Conservation (phyloP, 805 yeast genomes). For the Yarrowia sp. region DNA sequence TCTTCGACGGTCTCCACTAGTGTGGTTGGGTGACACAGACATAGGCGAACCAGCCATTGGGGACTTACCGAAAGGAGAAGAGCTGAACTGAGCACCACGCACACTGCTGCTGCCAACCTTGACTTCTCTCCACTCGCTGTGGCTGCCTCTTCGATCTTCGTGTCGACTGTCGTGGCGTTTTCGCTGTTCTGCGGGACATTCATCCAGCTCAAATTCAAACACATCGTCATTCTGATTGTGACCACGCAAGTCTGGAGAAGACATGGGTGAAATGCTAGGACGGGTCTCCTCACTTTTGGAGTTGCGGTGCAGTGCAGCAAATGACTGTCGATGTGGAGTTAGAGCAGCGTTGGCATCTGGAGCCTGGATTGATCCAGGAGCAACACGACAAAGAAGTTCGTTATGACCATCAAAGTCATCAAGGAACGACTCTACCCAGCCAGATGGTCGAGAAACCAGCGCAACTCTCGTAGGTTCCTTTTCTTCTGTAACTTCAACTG, state of each 20-base stretch:
- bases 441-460: not conserved
- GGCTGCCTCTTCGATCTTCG: not conserved
- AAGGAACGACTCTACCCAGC: slow-evolving; percentile 32
- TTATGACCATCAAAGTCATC: slow-evolving; percentile 38
- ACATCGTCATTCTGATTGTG: slow-evolving; percentile 14
- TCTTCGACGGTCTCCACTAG: not conserved
- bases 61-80: not conserved
- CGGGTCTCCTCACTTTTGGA: slow-evolving; percentile 19
- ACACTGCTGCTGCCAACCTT: not conserved
- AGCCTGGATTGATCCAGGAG: slow-evolving; percentile 25
- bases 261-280: slow-evolving; percentile 3
- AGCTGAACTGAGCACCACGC: not conserved
- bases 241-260: not conserved
- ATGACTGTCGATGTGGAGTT: slow-evolving; percentile 22
- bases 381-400: slow-evolving; percentile 28
- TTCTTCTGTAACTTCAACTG: not conserved
- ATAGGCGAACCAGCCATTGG: not conserved
- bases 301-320: slow-evolving; percentile 18
- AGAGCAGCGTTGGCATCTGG: not conserved
- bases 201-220: slow-evolving; percentile 27
- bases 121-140: slow-evolving; percentile 9
- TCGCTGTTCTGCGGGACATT: slow-evolving; percentile 3
- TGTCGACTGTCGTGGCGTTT: not conserved
- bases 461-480: not conserved
- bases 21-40: slow-evolving; percentile 1